phyloP scores from a whole-genome alignment of 768 basidiomycete species.

The Phlebiopsis gigantea region DNA sequence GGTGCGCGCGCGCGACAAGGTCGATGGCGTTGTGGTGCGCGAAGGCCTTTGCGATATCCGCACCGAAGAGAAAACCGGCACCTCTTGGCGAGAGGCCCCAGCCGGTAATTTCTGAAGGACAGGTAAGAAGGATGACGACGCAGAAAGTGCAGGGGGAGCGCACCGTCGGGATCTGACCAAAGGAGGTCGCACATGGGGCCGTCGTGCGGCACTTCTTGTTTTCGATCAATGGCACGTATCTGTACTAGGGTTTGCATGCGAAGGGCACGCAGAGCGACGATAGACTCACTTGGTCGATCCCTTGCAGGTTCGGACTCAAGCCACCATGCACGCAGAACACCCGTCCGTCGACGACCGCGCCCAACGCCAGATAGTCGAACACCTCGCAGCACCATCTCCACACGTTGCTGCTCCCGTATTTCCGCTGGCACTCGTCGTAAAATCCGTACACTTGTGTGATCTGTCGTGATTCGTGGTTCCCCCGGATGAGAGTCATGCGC shows the following conservation, averaged over 20 bases:
- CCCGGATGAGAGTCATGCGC: slow-evolving; percentile 92
- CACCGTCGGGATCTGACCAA: slow-evolving; percentile 99
- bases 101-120: slow-evolving; percentile 70
- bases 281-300: slow-evolving; percentile 76
- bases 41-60: slow-evolving; percentile 86
- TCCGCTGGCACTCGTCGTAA: slow-evolving; percentile 94
- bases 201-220: slow-evolving; percentile 97
- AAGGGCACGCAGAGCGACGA: not conserved
- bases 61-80: slow-evolving; percentile 93
- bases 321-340: slow-evolving; percentile 99
- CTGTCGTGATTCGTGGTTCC: slow-evolving; percentile 96
- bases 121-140: not conserved
- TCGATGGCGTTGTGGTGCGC: slow-evolving; percentile 89
- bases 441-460: slow-evolving; percentile 96
- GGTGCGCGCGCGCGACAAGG: slow-evolving; percentile 94
- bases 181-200: slow-evolving; percentile 97
- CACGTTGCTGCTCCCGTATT: slow-evolving; percentile 90
- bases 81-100: slow-evolving; percentile 99
- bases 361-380: slow-evolving; percentile 93
- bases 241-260: slow-evolving; percentile 21
- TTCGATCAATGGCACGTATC: slow-evolving; percentile 93
- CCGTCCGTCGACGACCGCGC: slow-evolving; percentile 93
- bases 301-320: slow-evolving; percentile 81
- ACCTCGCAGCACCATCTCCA: slow-evolving; percentile 99
- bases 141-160: slow-evolving; percentile 3